Percentiles rank a stretch among this genome's conserved stretches.
These are phyloP conservation scores for Zasmidium angulare DNA, from an alignment of 2,329 filamentous ascomycete genomes.

Conservation along the genomic window DNA sequence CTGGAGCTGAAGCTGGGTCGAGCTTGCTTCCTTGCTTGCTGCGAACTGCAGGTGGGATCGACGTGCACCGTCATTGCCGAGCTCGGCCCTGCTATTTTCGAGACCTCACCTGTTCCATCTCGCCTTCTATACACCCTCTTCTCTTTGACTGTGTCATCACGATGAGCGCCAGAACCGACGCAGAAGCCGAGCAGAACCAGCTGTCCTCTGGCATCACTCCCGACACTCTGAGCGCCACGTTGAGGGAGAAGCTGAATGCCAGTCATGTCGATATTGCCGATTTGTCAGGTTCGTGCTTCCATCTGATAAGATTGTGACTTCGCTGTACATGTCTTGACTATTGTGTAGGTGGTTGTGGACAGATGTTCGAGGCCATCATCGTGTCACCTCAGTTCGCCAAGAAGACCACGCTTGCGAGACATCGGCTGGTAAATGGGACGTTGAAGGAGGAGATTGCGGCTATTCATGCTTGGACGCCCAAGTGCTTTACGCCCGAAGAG, in stretches of 20 bases:
- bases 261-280: slow-evolving; percentile 85
- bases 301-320: slow-evolving; percentile 8
- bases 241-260: slow-evolving; percentile 70
- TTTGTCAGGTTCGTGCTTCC: slow-evolving; percentile 70
- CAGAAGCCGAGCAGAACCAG: slow-evolving; percentile 52
- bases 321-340: not conserved
- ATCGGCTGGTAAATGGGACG: slow-evolving; percentile 79
- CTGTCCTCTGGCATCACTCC: slow-evolving; percentile 64
- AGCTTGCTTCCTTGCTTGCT: not conserved
- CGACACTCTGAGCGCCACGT: slow-evolving; percentile 65
- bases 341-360: slow-evolving; percentile 64
- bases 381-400: slow-evolving; percentile 55
- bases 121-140: not conserved
- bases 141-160: slow-evolving; percentile 1
- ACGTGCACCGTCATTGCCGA: not conserved
- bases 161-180: slow-evolving; percentile 47
- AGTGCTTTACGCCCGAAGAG: slow-evolving; percentile 88
- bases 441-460: slow-evolving; percentile 84
- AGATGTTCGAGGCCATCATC: slow-evolving; percentile 69
- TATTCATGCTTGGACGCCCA: slow-evolving; percentile 94
- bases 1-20: no score
- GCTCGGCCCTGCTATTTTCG: not conserved
- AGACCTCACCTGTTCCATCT: not conserved
- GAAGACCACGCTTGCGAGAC: slow-evolving; percentile 72
- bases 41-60: not conserved